Evolutionary conservation across 345 rosid species (phyloP).

Genomic region (Citrus medica): DNA sequence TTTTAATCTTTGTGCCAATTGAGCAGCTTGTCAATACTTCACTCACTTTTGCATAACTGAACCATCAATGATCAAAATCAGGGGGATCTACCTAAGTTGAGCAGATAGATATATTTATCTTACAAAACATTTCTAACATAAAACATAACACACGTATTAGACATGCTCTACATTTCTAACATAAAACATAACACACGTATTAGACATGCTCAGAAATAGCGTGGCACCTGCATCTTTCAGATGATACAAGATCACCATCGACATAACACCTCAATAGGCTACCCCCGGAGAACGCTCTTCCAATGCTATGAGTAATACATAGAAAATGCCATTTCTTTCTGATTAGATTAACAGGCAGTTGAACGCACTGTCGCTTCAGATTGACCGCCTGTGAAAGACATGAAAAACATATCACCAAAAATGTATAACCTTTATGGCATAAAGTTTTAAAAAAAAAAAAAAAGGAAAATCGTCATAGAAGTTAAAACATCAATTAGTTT

Average conservation of each 20-base stretch:
- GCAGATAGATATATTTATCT: neutral
- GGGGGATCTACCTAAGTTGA: neutral
- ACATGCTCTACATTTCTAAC: slow-evolving; percentile 1
- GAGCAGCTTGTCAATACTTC: slow-evolving; percentile 70
- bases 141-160: neutral
- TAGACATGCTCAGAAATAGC: slow-evolving; percentile 4
- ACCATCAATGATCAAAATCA: slow-evolving; percentile 26
- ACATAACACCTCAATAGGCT: slow-evolving; percentile 81
- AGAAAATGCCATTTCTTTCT: slow-evolving; percentile 89
- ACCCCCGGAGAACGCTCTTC: slow-evolving; percentile 97
- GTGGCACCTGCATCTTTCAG: slow-evolving; percentile 94
- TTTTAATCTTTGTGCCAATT: slow-evolving; percentile 61
- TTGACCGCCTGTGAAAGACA: slow-evolving; percentile 61
- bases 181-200: neutral
- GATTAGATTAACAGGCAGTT: slow-evolving; percentile 52
- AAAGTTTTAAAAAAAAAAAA: neutral
- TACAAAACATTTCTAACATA: neutral
- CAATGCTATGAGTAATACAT: slow-evolving; percentile 82
- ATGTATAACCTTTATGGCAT: neutral
- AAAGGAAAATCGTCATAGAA: neutral
- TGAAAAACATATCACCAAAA: slow-evolving; percentile 20
- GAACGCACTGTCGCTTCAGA: slow-evolving; percentile 67
- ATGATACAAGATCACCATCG: slow-evolving; percentile 80
- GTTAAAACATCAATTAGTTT: neutral
- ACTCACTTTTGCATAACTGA: slow-evolving; percentile 86